Base-by-base conservation (phyloP, 371 early-diverging fungal genomes). In the Cokeromyces recurvatus region DNA sequence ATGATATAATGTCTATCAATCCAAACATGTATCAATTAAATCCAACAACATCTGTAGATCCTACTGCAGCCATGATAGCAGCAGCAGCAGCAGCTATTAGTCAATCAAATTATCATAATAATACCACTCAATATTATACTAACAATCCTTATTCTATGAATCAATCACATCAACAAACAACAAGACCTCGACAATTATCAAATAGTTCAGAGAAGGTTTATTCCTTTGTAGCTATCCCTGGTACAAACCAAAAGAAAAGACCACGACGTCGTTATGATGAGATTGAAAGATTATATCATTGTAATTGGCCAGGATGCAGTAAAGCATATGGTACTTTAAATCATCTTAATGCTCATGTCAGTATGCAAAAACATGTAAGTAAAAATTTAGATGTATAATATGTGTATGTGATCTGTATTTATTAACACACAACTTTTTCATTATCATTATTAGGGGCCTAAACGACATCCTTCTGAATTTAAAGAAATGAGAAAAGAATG, bases 271-370 rank as follows among this genome's bases (percentile, higher is more conserved):
- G 77, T 23, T 82, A 77, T 43, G 82, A 83, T 55, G 86, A 86
- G 55, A 81, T 86, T 43, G 82, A 86, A 43, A 77, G 86, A 21
- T 55, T 80, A n/a, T 86, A 82, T 49, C 69, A 69, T 32, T 86
- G 86, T 61, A 79, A 71, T 48, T 79, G 71, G 69, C 66, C 58
- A 1, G 76, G 66, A 21, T 86, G 86, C 46, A 68, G 71, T 17
- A 86, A 86, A 58, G 58, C 77, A 16, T 86, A 86, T 56, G 86
- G 86, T n/a, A 86, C 86, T 3, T 54, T 86, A 29, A 86, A 86
- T 58, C 82, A 86, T 54, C 51, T 34, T 4, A 34, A 34, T 34
- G 35, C 35, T 14, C 35, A 34, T 15, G 15, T 34, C 15, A 11
- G 10, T 84, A 81, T 86, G 83, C 86, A 86, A 55, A 78, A 78